Conservation (phyloP, 176 grass and related monocot genomes). For the Phoenix roebelenii region DNA sequence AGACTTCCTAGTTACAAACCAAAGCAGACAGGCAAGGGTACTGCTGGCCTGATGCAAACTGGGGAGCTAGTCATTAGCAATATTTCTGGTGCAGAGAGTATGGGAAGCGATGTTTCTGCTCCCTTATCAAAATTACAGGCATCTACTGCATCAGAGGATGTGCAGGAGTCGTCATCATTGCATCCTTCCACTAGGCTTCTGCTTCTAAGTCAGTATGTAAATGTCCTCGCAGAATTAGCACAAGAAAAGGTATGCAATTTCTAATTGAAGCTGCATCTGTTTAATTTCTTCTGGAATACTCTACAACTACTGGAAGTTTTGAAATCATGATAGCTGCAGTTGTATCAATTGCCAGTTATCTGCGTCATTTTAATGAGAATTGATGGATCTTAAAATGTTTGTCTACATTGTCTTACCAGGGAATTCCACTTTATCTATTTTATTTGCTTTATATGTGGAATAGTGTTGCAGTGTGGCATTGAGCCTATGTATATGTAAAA, state of each 20-base stretch:
- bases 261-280: conserved; percentile 3
- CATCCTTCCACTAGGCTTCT: conserved; percentile 42
- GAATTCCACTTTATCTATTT: too few species aligned
- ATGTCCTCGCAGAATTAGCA: conserved; percentile 44
- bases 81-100: conserved; percentile 1
- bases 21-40: conserved; percentile 5
- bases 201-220: conserved; percentile 44
- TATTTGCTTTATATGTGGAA: too few species aligned
- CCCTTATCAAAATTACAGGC: conserved; percentile 6
- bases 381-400: too few species aligned
- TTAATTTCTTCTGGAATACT: background rate
- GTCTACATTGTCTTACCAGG: too few species aligned
- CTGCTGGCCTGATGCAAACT: conserved; percentile 26
- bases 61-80: conserved; percentile 1
- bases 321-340: too few species aligned
- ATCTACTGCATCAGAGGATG: conserved; percentile 26
- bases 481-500: too few species aligned
- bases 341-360: too few species aligned
- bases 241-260: conserved; percentile 45
- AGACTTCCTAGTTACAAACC: conserved; percentile 19
- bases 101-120: conserved; percentile 22
- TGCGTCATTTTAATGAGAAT: too few species aligned
- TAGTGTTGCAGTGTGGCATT: too few species aligned
- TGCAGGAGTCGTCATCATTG: conserved; percentile 14
- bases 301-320: too few species aligned